These are phyloP conservation scores for Leccinum fibrillosum DNA, from an alignment of 768 basidiomycete species.

Conservation along the genomic window DNA sequence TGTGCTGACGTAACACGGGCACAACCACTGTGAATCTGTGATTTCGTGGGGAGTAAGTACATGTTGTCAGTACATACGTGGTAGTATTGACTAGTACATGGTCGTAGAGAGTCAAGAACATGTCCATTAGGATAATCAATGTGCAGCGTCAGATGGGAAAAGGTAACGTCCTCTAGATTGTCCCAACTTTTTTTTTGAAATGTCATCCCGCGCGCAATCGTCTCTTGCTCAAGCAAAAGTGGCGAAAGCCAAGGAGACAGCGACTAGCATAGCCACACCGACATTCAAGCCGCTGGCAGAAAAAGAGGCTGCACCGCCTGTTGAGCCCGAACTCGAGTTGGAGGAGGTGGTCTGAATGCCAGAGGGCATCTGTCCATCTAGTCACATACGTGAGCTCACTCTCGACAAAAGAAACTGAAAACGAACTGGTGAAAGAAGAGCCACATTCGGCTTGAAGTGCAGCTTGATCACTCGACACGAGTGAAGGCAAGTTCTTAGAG, in stretches of 20 bases:
- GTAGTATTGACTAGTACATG: neutral
- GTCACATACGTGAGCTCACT: constrained; percentile 2
- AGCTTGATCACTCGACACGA: constrained; percentile 28
- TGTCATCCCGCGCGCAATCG: no score
- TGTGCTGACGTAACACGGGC: constrained; percentile 21
- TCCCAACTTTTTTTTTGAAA: neutral
- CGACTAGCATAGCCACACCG: constrained; percentile 30
- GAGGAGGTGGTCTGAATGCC: constrained; percentile 21
- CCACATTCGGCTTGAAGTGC: constrained; percentile 41
- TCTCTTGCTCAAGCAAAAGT: constrained; percentile 29
- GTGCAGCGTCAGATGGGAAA: neutral
- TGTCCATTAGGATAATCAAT: constrained; percentile 4
- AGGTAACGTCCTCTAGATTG: neutral
- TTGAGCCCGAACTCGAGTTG: constrained; percentile 20
- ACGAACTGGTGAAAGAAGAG: constrained; percentile 49
- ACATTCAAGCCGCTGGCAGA: constrained; percentile 19
- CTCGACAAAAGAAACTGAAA: neutral
- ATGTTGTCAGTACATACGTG: neutral
- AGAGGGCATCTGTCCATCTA: constrained; percentile 33
- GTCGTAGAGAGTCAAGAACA: neutral
- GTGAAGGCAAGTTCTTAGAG: constrained; percentile 33
- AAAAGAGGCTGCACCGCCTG: constrained; percentile 20
- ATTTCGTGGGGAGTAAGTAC: neutral
- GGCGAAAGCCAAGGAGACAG: constrained; percentile 34
- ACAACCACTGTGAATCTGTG: neutral